Base-by-base conservation (phyloP, 2,329 filamentous ascomycete species). In the Aureobasidium namibiae region DNA sequence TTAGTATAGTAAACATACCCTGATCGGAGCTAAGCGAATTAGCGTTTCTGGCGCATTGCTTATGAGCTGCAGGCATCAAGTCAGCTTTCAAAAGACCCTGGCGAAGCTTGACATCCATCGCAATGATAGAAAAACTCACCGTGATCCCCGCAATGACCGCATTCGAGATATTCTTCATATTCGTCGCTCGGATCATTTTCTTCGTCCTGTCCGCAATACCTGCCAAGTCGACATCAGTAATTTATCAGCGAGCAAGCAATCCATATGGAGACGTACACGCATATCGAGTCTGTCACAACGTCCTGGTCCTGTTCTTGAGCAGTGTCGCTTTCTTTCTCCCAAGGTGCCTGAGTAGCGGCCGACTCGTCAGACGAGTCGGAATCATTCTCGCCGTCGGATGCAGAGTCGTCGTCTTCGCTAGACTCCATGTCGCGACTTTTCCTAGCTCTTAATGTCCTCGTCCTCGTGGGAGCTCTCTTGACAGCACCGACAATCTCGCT, bases 171-270 rank as follows among this genome's bases (percentile, higher is more conserved):
- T 61, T 86, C 79, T 72, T 94, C 90, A 67, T 87, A 94, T 64
- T 92, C 89, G 64, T 89, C 88, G 63, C 82, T 85, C 1, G 89
- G 89, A 66, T 92, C 90, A 63, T 92, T 80, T 58, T 94, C 88
- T 74, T 95, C 90, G 64, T 89, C 86, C 70, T 90, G 81, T 60
- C 85, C 85, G 75, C 92, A 96, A 68, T 92, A 95, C 64, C 90
- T 88, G 74, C 72, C 53, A 63, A 77, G 70, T 61, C 66, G 2
- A 39, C 16, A 33, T 59, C 38, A 59, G 57, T 39, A 34, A 34
- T 36, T 3, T 3, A 9, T 24, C 39, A 13, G 8, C 13, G n/a
- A 45, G 23, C 42, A 31, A 24, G 13, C 18, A 24, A 21, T 36
- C 18, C 36, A 26, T 14, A 42, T 31, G 23, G 14, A 31, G 41